Conservation (phyloP, 768 basidiomycete species). For the Rhodotorula paludigena region DNA sequence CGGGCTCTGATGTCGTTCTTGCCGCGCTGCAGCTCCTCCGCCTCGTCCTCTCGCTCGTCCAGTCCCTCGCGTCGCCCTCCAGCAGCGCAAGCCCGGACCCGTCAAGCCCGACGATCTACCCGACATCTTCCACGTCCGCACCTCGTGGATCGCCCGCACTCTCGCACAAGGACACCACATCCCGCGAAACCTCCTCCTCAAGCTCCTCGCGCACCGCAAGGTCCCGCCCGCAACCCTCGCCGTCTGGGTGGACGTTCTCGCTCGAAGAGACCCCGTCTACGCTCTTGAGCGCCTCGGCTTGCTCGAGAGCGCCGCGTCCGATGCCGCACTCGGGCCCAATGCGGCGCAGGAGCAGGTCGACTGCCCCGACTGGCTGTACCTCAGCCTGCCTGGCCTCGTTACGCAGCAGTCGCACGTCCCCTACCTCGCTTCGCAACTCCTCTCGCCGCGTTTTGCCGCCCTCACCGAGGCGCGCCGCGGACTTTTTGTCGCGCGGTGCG, state of each 20-base stretch:
- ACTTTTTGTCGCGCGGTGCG: conserved; percentile 22
- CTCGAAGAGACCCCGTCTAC: conserved; percentile 13
- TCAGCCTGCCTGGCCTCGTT: conserved; percentile 23
- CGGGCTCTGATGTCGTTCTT: no score
- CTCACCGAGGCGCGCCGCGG: conserved; percentile 12
- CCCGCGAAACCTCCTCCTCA: conserved; percentile 25
- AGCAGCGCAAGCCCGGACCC: background rate
- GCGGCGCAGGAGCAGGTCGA: background rate
- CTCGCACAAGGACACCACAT: conserved; percentile 15
- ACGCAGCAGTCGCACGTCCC: conserved; percentile 8
- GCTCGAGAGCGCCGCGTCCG: conserved; percentile 23
- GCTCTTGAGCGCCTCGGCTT: conserved; percentile 22
- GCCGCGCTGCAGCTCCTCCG: background rate
- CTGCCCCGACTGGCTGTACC: conserved; percentile 32
- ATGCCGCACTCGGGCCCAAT: background rate
- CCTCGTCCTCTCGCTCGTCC: conserved; percentile 7
- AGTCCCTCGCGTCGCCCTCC: background rate
- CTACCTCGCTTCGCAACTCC: conserved; percentile 31
- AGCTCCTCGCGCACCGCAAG: conserved; percentile 5
- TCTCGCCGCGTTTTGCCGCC: conserved; percentile 10
- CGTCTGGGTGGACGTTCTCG: conserved; percentile 30
- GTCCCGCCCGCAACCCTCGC: conserved; percentile 15
- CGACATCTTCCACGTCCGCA: conserved; percentile 13
- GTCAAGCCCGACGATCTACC: background rate
- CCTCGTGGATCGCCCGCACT: conserved; percentile 21